These are phyloP conservation scores for Fusarium sp. DNA, from an alignment of 2,329 filamentous ascomycete species.

Conservation along the genomic window DNA sequence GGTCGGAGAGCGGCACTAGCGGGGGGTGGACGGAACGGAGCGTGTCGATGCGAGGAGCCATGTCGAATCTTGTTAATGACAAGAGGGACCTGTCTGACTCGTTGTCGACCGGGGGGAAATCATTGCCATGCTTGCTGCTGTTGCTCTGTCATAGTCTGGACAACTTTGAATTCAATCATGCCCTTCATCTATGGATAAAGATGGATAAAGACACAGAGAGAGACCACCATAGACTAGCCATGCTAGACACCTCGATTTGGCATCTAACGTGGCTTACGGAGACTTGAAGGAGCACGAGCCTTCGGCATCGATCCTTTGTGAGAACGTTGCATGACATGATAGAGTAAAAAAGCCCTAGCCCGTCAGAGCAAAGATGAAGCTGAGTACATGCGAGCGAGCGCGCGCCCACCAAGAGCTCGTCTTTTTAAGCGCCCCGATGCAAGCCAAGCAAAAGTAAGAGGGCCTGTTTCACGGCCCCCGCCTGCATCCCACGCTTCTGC, in stretches of 20 bases:
- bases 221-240: neutral
- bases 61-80: slow-evolving; percentile 18
- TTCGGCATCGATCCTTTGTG: slow-evolving; percentile 13
- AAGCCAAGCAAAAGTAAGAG: slow-evolving; percentile 43
- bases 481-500: slow-evolving; percentile 53
- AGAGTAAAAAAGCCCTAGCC: slow-evolving; percentile 29
- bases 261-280: slow-evolving; percentile 20
- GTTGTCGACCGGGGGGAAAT: slow-evolving; percentile 9
- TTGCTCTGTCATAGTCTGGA: slow-evolving; percentile 6
- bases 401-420: slow-evolving; percentile 13
- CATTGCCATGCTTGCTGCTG: neutral
- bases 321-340: slow-evolving; percentile 19
- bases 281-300: slow-evolving; percentile 16
- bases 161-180: neutral
- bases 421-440: slow-evolving; percentile 51
- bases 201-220: neutral
- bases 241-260: slow-evolving; percentile 14
- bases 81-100: slow-evolving; percentile 20
- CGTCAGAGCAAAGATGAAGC: slow-evolving; percentile 20
- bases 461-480: slow-evolving; percentile 47
- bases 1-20: slow-evolving; percentile 42
- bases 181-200: neutral
- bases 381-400: slow-evolving; percentile 9
- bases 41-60: slow-evolving; percentile 24
- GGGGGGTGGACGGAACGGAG: slow-evolving; percentile 37